These are phyloP conservation scores for Allium sativum DNA, from an alignment of 106 monocot species.

Conservation along the genomic window DNA sequence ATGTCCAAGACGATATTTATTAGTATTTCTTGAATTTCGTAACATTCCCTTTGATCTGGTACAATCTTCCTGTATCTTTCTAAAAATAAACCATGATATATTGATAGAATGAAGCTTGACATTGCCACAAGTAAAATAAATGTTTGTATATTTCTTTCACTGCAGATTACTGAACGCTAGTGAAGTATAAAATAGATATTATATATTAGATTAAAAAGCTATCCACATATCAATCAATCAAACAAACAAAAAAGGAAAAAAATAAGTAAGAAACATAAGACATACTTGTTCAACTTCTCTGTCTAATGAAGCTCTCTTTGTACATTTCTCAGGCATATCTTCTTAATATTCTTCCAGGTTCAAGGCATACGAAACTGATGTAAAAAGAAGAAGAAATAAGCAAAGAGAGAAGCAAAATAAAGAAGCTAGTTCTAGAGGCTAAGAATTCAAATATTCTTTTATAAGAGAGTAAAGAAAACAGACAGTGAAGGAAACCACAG, in stretches of 20 bases:
- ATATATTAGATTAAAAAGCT: not conserved
- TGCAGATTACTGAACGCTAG: too few relatives aligned
- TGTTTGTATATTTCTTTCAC: too few relatives aligned
- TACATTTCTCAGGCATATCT: slow-evolving; percentile 28
- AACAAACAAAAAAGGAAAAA: not conserved
- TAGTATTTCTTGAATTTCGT: not conserved
- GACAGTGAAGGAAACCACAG: not conserved
- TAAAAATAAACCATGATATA: too few relatives aligned
- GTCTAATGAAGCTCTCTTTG: slow-evolving; percentile 28
- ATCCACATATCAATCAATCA: not conserved
- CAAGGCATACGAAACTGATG: slow-evolving; percentile 3
- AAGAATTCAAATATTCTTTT: not conserved
- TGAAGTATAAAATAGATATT: not conserved
- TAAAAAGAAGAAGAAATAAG: slow-evolving; percentile 4
- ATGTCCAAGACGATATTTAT: not conserved
- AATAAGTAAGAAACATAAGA: not conserved
- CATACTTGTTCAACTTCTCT: slow-evolving; percentile 49
- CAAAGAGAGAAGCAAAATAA: slow-evolving; percentile 9
- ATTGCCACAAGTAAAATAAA: too few relatives aligned
- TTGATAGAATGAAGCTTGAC: too few relatives aligned
- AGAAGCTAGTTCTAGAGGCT: not conserved
- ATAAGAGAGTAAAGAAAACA: slow-evolving; percentile 15
- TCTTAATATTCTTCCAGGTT: not conserved
- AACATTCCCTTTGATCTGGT: too few relatives aligned
- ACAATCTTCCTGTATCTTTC: too few relatives aligned